Base-by-base conservation (phyloP, 495 filamentous ascomycete species). In the Penicillium paxilli region DNA sequence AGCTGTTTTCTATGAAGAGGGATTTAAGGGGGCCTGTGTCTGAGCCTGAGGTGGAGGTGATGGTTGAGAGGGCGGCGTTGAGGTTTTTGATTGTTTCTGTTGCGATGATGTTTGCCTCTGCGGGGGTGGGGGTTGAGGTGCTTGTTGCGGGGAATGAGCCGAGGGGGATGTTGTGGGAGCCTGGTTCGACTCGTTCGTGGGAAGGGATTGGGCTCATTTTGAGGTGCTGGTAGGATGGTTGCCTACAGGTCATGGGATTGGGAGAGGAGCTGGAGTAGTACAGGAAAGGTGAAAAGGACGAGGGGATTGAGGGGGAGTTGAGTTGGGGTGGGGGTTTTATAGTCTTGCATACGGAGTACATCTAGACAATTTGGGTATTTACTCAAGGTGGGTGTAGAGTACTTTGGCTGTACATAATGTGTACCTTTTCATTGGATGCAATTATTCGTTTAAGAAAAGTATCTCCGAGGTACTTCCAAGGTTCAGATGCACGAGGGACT, bases 131-230 rank as follows among this genome's bases (percentile, higher is more conserved):
- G 7, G 58, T 54, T 3, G 59, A 9, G 40, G 20, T 50, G 45
- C 50, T 60, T 5, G 71, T 67, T 42, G 47, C 21, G n/a, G 73
- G 73, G 40, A 75, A 68, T 25, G 58, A 50, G 4, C 70, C 73
- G 2, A 69, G 44, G 3, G 74, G 67, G 47, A 84, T 69, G 50
- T 82, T 80, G 60, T 74, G 55, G 4, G 85, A 88, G 26, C 86
- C 86, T 1, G 83, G 79, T 55, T 83, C 84, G 30, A 79, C 64
- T 40, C 81, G 76, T 49, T 86, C 74, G 59, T 75, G 72, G 19
- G 84, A 83, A n/a, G 68, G 73, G 30, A 32, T 32, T 11, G 2
- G n/a, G n/a, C n/a, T n/a, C n/a, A n/a, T n/a, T n/a, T 32, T 32
- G 26, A 9, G 26, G 26, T 30, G 4, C 9, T 30, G 8, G 26